These are phyloP conservation scores for Lumnitzera racemosa DNA, from an alignment of 345 rosid species.

Conservation along the genomic window DNA sequence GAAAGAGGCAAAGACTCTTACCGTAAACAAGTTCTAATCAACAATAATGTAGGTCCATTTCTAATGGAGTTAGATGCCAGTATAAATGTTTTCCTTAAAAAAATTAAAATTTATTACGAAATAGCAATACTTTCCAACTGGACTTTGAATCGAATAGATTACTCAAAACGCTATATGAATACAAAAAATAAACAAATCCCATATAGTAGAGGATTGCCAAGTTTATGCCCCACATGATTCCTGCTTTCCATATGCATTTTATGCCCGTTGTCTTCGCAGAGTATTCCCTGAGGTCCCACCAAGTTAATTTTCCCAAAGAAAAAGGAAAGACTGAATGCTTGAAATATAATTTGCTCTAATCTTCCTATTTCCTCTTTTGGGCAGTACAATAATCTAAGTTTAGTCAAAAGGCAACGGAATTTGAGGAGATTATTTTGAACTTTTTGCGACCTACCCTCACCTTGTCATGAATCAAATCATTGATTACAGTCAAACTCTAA, in stretches of 20 bases:
- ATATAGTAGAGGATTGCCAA: neutral
- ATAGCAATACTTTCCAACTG: no score
- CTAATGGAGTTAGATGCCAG: no score
- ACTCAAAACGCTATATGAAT: no score
- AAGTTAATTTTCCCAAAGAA: neutral
- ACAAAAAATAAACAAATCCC: neutral
- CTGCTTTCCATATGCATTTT: conserved; percentile 17
- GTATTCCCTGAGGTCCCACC: conserved; percentile 5
- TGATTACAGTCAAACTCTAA: neutral
- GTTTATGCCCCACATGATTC: conserved; percentile 19
- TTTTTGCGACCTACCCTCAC: neutral
- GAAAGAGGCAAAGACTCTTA: no score
- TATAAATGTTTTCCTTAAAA: no score
- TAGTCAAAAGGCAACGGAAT: conserved; percentile 18
- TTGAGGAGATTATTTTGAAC: conserved; percentile 11
- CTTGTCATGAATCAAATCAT: neutral
- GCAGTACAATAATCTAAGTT: neutral
- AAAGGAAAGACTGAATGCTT: neutral
- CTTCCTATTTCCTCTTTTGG: conserved; percentile 1
- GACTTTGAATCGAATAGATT: no score
- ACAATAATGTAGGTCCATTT: no score
- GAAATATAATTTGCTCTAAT: neutral
- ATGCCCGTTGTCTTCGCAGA: conserved; percentile 8
- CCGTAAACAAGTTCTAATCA: no score
- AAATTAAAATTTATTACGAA: no score